phyloP scores from a whole-genome alignment of 1,284 basidiomycete species.

The Apiotrichum porosum region DNA sequence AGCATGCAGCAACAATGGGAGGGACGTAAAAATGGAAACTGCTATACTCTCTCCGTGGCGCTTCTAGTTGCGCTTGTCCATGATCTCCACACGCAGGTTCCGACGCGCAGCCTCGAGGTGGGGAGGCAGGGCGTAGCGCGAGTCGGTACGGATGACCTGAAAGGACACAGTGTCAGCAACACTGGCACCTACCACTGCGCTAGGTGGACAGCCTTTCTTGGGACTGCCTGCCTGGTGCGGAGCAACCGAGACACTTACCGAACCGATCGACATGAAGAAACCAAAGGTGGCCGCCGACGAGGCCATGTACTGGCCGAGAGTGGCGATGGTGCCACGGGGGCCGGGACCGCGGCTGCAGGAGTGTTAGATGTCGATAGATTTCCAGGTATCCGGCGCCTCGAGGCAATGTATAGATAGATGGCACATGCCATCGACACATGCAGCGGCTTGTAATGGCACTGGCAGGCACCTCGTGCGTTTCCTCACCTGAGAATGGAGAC shows the following conservation, averaged over 20 bases:
- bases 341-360: conserved; percentile 70
- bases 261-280: conserved; percentile 50
- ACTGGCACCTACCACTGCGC: too few relatives aligned
- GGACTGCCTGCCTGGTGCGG: background rate
- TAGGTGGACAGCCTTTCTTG: background rate
- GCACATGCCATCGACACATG: too few relatives aligned
- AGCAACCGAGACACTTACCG: conserved; percentile 28
- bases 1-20: too few relatives aligned
- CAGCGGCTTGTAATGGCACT: too few relatives aligned
- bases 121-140: conserved; percentile 27
- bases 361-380: background rate
- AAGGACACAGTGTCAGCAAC: too few relatives aligned
- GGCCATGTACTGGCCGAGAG: conserved; percentile 90
- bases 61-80: background rate
- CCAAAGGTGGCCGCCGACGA: conserved; percentile 49
- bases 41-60: too few relatives aligned
- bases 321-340: conserved; percentile 76
- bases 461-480: too few relatives aligned
- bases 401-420: too few relatives aligned
- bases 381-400: too few relatives aligned
- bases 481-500: conserved; percentile 79
- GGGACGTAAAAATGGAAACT: too few relatives aligned
- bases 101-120: background rate
- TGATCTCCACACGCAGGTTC: background rate
- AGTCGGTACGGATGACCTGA: conserved; percentile 46